Base-by-base conservation (phyloP, 805 yeast species). In the Cyberlindnera mississippiensis region DNA sequence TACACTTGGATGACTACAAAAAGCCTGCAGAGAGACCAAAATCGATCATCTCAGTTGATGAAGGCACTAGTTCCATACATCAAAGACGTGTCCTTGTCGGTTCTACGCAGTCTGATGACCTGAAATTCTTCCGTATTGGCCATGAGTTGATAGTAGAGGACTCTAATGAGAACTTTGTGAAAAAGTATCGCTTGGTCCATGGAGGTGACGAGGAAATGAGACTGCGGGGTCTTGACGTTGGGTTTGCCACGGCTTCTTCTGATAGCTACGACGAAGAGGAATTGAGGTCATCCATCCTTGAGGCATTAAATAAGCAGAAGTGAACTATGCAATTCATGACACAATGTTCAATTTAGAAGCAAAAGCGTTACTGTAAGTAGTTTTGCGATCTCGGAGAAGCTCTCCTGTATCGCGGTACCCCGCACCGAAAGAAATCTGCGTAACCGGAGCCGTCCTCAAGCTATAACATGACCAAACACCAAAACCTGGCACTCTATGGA, bases 41-140 rank as follows among this genome's bases (percentile, higher is more conserved):
- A 29, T 15, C 9, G 33, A 28, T 10, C 14, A 6, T 28, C 14
- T 31, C 20, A n/a, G 17, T 28, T 28, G 24, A 20, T 20, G 24
- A 20, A 16, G 35, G 39, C 6, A 17, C 37, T 3, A 41, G 40
- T 12, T 12, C 34, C 6, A 26, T 37, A 10, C 38, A 41, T 14
- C 37, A 29, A 4, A 38, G 36, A 29, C 38, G 43, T 17, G 40
- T 42, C 1, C 17, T 48, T 4, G 30, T 45, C 7, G 45, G 47
- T 2, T 27, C 44, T 26, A 33, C 37, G 3, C 40, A 41, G 6
- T 28, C 31, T 11, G 48, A 47, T 17, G 45, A 42, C 28, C 36
- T 48, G 38, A 45, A 42, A 15, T 40, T 48, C 35, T 48, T 45
- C 41, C 42, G 27, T 22, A 42, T 48, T 16, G 52, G 49, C 1